These are phyloP conservation scores for Xerocomellus chrysenteron DNA, from an alignment of 768 basidiomycete genomes.

Conservation along the genomic window DNA sequence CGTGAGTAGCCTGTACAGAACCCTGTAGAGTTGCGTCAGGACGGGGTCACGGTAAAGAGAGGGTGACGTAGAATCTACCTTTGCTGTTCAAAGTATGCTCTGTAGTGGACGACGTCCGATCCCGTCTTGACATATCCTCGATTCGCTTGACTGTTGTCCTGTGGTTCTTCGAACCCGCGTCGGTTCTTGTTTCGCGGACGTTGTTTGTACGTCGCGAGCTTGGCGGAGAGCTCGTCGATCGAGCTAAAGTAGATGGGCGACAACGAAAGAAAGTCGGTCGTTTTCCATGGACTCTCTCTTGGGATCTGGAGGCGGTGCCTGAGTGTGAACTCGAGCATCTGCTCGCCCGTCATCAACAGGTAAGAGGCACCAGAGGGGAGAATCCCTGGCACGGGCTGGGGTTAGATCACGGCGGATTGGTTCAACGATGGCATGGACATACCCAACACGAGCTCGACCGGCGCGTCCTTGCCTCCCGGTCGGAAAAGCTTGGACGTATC, in stretches of 20 bases:
- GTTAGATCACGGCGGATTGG: not conserved
- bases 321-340: conserved; percentile 26
- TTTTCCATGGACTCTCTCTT: conserved; percentile 9
- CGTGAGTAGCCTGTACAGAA: conserved; percentile 33
- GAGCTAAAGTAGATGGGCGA: conserved; percentile 47
- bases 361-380: conserved; percentile 44
- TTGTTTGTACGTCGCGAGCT: conserved; percentile 39
- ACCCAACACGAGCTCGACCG: conserved; percentile 49
- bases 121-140: conserved; percentile 31
- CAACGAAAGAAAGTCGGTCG: conserved; percentile 41
- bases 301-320: conserved; percentile 14
- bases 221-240: conserved; percentile 34
- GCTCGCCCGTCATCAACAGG: conserved; percentile 39
- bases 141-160: conserved; percentile 46
- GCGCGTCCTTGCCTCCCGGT: conserved; percentile 21
- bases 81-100: conserved; percentile 50
- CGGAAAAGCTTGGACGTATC: conserved; percentile 32
- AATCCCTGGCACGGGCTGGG: conserved; percentile 38
- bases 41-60: not conserved
- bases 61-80: conserved; percentile 17
- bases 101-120: conserved; percentile 22
- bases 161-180: conserved; percentile 4
- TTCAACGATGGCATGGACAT: not conserved
- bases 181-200: conserved; percentile 36
- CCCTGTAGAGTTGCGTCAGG: conserved; percentile 20